phyloP scores from a whole-genome alignment of 2,329 filamentous ascomycete genomes.

The Alternaria sp. region DNA sequence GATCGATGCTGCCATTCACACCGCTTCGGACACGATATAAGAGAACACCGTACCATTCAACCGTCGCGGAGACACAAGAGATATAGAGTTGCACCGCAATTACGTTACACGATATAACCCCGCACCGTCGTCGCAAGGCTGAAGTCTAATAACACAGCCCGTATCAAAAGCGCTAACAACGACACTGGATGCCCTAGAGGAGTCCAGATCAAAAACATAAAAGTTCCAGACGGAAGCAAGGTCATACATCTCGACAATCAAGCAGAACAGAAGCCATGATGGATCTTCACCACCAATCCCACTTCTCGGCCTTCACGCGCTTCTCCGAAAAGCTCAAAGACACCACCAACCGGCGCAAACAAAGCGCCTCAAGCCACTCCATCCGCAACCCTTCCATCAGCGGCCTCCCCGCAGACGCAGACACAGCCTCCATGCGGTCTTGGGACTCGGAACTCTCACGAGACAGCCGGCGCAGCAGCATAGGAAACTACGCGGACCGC shows the following conservation, averaged over 20 bases:
- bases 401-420: slow-evolving; percentile 1
- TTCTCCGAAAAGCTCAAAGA: slow-evolving; percentile 23
- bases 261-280: slow-evolving; percentile 5
- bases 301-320: slow-evolving; percentile 18
- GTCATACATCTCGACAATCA: not conserved
- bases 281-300: slow-evolving; percentile 16
- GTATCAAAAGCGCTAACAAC: not conserved
- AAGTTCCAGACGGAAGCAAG: not conserved
- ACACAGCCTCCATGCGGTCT: not conserved
- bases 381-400: slow-evolving; percentile 6
- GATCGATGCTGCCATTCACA: not conserved
- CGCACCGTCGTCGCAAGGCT: slow-evolving; percentile 1
- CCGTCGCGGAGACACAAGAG: not conserved
- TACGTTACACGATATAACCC: slow-evolving; percentile 6
- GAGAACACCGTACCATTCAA: not conserved
- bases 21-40: not conserved
- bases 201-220: not conserved
- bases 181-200: not conserved
- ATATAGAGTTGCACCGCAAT: not conserved
- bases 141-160: slow-evolving; percentile 4
- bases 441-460: slow-evolving; percentile 1
- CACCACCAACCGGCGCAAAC: slow-evolving; percentile 18
- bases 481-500: slow-evolving; percentile 22
- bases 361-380: not conserved
- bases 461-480: slow-evolving; percentile 19